Evolutionary conservation across 2,329 filamentous ascomycete species (phyloP).

Genomic region (Penicillium sp.): DNA sequence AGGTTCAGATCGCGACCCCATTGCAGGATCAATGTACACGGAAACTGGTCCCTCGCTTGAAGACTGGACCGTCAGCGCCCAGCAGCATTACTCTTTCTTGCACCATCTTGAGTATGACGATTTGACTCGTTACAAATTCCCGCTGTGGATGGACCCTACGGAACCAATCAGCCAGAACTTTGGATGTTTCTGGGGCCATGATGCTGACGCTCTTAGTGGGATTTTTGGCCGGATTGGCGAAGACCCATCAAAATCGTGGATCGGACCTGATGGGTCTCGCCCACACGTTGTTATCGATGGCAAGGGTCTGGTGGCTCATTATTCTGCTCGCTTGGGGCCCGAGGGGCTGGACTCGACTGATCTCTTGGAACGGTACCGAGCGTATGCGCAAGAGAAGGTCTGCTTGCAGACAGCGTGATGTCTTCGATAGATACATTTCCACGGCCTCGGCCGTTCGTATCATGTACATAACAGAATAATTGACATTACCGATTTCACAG

Average conservation of each 20-base stretch:
- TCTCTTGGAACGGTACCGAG: conserved; percentile 53
- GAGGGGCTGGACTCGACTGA: conserved; percentile 51
- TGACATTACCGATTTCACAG: background rate
- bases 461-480: background rate
- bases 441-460: background rate
- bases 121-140: conserved; percentile 50
- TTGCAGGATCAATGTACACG: conserved; percentile 50
- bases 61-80: conserved; percentile 52
- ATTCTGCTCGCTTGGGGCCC: conserved; percentile 47
- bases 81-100: conserved; percentile 47
- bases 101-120: conserved; percentile 51
- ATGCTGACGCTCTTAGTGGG: conserved; percentile 47
- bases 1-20: conserved; percentile 45
- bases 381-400: conserved; percentile 53
- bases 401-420: conserved; percentile 34
- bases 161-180: conserved; percentile 56
- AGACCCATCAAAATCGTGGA: conserved; percentile 39
- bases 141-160: conserved; percentile 48
- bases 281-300: conserved; percentile 52
- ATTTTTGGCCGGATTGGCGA: conserved; percentile 43
- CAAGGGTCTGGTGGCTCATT: conserved; percentile 54
- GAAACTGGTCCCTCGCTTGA: conserved; percentile 44
- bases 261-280: conserved; percentile 28
- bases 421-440: background rate
- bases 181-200: conserved; percentile 53